Conservation (phyloP, 202 grass and related monocot genomes). For the Brachypodium distachyon region DNA sequence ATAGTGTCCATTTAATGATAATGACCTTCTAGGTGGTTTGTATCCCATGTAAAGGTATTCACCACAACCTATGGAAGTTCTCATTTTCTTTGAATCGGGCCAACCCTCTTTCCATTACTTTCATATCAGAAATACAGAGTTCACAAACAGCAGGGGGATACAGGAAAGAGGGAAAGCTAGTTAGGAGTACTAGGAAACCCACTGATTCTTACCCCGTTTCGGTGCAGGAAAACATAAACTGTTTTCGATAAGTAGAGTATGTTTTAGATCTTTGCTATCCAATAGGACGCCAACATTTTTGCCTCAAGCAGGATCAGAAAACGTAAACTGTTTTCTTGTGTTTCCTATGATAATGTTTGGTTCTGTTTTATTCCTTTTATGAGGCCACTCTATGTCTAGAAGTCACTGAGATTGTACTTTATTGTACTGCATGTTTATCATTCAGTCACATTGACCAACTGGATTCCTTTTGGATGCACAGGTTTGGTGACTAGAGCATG, state of each 20-base stretch:
- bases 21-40: neutral
- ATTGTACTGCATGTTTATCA: neutral
- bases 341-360: neutral
- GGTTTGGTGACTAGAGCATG: neutral
- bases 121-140: too few relatives aligned
- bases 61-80: neutral
- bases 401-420: neutral
- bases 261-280: neutral
- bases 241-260: too few relatives aligned
- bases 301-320: neutral
- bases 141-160: too few relatives aligned
- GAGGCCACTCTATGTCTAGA: neutral
- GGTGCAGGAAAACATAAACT: too few relatives aligned
- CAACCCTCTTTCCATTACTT: too few relatives aligned
- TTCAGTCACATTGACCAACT: neutral
- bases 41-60: conserved; percentile 13
- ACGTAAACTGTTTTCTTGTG: neutral
- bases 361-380: neutral
- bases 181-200: too few relatives aligned
- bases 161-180: too few relatives aligned
- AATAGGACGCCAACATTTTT: neutral
- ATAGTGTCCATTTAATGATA: neutral
- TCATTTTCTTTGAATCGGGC: too few relatives aligned
- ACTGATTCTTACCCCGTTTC: too few relatives aligned
- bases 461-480: neutral